Base-by-base conservation (phyloP, 495 filamentous ascomycete genomes). In the Terfezia claveryi region DNA sequence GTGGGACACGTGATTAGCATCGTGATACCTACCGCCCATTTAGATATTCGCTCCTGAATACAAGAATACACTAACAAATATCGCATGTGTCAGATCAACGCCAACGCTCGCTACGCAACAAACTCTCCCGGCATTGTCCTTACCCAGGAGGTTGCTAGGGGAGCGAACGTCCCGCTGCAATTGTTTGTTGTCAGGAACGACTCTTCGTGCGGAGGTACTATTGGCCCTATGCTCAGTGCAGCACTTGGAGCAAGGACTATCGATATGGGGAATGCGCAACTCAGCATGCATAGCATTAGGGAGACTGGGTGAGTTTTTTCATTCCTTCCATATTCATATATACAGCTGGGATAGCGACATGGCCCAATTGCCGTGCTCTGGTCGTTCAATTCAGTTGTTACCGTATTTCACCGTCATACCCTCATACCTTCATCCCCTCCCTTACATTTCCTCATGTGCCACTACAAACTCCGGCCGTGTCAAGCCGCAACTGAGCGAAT, bases 101-200 rank as follows among this genome's bases (percentile, higher is more conserved):
- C 92, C 52, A 96, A 95, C 65, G 84, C 87, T 52, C 80, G 88
- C 52, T 99, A 99, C 68, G 85, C 87, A 41, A 95, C 91, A 54
- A 95, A 94, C 71, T 83, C 86, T 4, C 91, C 92, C 12, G 91
- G 92, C 16, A 94, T 95, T 58, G 89, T 92, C 10, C 72, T 96
- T 27, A 68, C 95, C 37, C 82, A 94, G 68, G 89, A 96, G 71
- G 77, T 79, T 37, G 91, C 91, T 9, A 78, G 76, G 53, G 73
- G 80, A 55, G 68, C 71, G 10, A 74, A 75, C 38, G 85, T 94
- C 37, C 91, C 92, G 12, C 71, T 99, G 59, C 91, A 99, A 69
- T 68, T 95, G 38, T 94, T 96, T 62, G 92, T 99, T 36, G 91
- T 95, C 52, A 79, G 86, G 64, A 99, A 99, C 64, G 91, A 99